Percentiles rank a stretch among this genome's conserved stretches.
phyloP scores from a whole-genome alignment of 805 yeast genomes.

The Saccharomycopsis capsularis region DNA sequence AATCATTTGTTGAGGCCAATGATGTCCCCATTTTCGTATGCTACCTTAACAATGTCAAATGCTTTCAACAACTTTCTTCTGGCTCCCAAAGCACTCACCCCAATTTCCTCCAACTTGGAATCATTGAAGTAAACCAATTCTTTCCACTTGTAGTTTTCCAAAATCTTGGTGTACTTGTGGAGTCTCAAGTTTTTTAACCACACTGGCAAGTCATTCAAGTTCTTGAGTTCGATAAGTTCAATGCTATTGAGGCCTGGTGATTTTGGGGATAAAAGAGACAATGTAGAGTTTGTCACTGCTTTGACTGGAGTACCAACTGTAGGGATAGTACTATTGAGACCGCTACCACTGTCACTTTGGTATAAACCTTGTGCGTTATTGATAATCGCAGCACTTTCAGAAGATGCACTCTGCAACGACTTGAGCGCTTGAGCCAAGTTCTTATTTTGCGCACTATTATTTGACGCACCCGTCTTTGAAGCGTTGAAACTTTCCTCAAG shows the following conservation, averaged over 20 bases:
- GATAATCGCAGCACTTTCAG: slow-evolving; percentile 5
- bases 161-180: slow-evolving; percentile 87
- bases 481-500: not conserved
- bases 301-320: slow-evolving; percentile 12
- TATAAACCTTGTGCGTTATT: slow-evolving; percentile 15
- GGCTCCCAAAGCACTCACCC: slow-evolving; percentile 94
- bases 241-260: slow-evolving; percentile 43
- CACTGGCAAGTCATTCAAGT: slow-evolving; percentile 73
- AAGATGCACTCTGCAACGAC: slow-evolving; percentile 12
- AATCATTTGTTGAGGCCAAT: not conserved
- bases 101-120: slow-evolving; percentile 60
- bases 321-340: slow-evolving; percentile 4
- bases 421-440: slow-evolving; percentile 18
- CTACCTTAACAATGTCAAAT: slow-evolving; percentile 70
- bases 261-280: slow-evolving; percentile 26
- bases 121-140: slow-evolving; percentile 69
- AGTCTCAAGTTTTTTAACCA: slow-evolving; percentile 87
- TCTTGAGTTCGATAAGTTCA: slow-evolving; percentile 44
- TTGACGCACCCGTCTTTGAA: not conserved
- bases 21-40: slow-evolving; percentile 34
- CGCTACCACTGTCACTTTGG: slow-evolving; percentile 18
- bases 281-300: slow-evolving; percentile 11
- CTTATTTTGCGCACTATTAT: not conserved
- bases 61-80: slow-evolving; percentile 89
- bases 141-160: slow-evolving; percentile 71